Conservation (phyloP, 2,329 filamentous ascomycete species). For the Fusarium udum region DNA sequence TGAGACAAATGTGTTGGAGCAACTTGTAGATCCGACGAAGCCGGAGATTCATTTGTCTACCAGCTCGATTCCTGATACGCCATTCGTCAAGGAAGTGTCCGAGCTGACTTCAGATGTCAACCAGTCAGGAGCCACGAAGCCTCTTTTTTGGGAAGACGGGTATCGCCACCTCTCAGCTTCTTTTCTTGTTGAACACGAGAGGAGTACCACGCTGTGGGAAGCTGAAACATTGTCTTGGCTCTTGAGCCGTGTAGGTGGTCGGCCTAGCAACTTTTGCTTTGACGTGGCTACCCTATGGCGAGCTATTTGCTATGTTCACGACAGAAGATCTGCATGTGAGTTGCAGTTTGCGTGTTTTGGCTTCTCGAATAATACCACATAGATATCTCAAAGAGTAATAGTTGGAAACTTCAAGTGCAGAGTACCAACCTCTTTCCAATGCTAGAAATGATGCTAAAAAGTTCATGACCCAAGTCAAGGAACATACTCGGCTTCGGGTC, state of each 20-base stretch:
- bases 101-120: conserved; percentile 9
- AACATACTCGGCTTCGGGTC: conserved; percentile 11
- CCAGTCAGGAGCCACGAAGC: conserved; percentile 37
- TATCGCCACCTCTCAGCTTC: conserved; percentile 29
- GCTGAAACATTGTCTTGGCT: conserved; percentile 26
- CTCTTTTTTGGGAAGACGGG: conserved; percentile 24
- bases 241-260: conserved; percentile 3
- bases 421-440: not conserved
- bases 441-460: not conserved
- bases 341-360: not conserved
- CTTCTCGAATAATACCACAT: not conserved
- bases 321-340: not conserved
- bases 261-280: not conserved
- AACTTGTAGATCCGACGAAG: conserved; percentile 13
- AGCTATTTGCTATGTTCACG: not conserved
- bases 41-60: conserved; percentile 7
- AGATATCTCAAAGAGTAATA: not conserved
- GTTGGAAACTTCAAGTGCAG: too few species aligned
- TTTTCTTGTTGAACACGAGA: not conserved
- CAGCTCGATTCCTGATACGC: conserved; percentile 11
- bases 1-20: not conserved
- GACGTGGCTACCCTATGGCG: not conserved
- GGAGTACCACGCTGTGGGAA: conserved; percentile 10
- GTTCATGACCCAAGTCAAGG: not conserved
- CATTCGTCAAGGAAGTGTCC: conserved; percentile 28